phyloP scores from a whole-genome alignment of 805 yeast species.

The Brettanomyces custersianus region DNA sequence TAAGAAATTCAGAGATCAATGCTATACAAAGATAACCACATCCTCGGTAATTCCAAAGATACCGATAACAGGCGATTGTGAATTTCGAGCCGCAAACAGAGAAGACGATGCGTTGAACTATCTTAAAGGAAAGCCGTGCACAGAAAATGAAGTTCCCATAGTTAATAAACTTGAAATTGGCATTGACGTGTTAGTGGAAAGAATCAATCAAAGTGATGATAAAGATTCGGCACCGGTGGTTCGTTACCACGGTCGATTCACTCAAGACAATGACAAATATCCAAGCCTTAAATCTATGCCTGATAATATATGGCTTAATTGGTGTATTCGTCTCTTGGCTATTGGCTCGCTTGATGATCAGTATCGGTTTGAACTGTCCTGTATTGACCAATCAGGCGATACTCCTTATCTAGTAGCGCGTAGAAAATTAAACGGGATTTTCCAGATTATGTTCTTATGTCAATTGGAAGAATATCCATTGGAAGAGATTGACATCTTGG shows the following conservation, averaged over 20 bases:
- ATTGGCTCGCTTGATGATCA: slow-evolving; percentile 2
- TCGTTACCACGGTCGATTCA: not conserved
- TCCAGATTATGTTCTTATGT: not conserved
- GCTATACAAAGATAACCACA: slow-evolving; percentile 1
- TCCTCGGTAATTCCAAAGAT: not conserved
- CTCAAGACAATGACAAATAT: not conserved
- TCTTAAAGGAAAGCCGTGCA: not conserved
- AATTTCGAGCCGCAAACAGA: not conserved
- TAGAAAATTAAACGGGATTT: slow-evolving; percentile 1
- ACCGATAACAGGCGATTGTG: not conserved
- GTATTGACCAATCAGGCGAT: not conserved
- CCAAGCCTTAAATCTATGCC: not conserved
- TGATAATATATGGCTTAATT: not conserved
- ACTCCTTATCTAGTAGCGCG: not conserved
- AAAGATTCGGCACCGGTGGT: not conserved
- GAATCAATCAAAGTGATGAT: not conserved
- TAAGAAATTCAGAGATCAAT: not conserved
- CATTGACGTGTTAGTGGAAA: slow-evolving; percentile 1
- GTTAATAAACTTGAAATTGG: not conserved
- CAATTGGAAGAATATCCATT: not conserved
- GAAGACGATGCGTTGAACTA: not conserved
- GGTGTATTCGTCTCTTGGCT: slow-evolving; percentile 1
- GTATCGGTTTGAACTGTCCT: not conserved
- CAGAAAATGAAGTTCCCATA: not conserved
- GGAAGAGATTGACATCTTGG: slow-evolving; percentile 1